Percentiles rank a stretch among this genome's conserved stretches.
phyloP scores from a whole-genome alignment of 1,139 yeast genomes.

The Pichia sp. region DNA sequence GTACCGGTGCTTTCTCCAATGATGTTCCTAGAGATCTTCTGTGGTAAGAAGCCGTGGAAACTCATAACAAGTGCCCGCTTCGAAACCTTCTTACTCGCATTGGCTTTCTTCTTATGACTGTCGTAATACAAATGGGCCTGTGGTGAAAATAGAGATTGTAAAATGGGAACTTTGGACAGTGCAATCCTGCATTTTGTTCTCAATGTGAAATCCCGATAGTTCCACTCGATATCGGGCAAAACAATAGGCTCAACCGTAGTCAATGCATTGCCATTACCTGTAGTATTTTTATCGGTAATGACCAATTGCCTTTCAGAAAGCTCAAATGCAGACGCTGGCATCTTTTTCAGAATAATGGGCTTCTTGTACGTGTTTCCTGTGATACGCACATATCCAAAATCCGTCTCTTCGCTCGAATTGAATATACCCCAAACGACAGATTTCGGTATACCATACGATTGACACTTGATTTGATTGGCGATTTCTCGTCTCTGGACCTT shows the following conservation, averaged over 20 bases:
- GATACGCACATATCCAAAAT: conserved; percentile 36
- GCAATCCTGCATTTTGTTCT: conserved; percentile 40
- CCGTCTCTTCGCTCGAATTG: conserved; percentile 6
- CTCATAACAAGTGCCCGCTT: conserved; percentile 45
- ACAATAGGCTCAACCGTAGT: conserved; percentile 18
- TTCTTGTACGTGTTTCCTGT: conserved; percentile 37
- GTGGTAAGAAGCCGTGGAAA: conserved; percentile 54
- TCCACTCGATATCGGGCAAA: conserved; percentile 27
- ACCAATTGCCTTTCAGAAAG: conserved; percentile 20
- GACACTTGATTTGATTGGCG: conserved; percentile 19
- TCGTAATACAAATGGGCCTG: conserved; percentile 33
- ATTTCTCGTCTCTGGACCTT: conserved; percentile 18
- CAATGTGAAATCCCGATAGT: conserved; percentile 35
- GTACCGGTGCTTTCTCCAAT: conserved; percentile 50
- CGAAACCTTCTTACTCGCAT: conserved; percentile 8
- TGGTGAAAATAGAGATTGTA: conserved; percentile 19
- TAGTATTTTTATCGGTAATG: conserved; percentile 1
- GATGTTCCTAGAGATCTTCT: conserved; percentile 45
- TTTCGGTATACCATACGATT: conserved; percentile 22
- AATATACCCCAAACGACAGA: conserved; percentile 28
- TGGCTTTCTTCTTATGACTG: conserved; percentile 26
- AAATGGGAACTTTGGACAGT: conserved; percentile 29
- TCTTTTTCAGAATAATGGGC: conserved; percentile 29
- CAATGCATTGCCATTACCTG: neutral
- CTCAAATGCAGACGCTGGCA: conserved; percentile 30